A percentile compares a stretch with the other conserved stretches of the same genome.
These are phyloP conservation scores for Fistulifera solaris DNA, from an alignment of 108 stramenopile species.

Conservation along the genomic window DNA sequence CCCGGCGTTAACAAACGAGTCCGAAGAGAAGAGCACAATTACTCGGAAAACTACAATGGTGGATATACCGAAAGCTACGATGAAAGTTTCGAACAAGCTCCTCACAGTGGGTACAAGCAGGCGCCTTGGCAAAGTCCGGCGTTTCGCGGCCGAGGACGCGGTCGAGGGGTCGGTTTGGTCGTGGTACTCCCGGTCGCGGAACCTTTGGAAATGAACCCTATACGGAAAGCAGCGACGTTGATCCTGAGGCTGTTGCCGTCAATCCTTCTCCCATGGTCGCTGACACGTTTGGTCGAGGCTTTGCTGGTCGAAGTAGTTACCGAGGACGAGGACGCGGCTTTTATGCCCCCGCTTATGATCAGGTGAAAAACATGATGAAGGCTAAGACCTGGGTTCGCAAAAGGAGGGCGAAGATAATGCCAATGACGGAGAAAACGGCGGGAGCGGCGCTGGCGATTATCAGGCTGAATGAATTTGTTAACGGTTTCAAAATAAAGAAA, in stretches of 20 bases:
- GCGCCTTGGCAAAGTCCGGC: neutral
- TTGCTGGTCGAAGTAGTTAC: constrained; percentile 29
- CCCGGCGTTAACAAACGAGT: neutral
- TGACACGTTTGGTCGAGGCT: constrained; percentile 18
- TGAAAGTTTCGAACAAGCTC: constrained; percentile 4
- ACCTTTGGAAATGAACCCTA: neutral
- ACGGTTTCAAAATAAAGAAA: too few species aligned
- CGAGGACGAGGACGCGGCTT: constrained; percentile 32
- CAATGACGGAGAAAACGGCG: neutral
- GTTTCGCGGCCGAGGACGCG: constrained; percentile 14
- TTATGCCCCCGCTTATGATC: constrained; percentile 30
- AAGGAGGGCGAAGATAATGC: constrained; percentile 22
- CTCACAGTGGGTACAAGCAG: constrained; percentile 1
- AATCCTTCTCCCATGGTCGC: constrained; percentile 50
- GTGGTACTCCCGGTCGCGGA: constrained; percentile 1
- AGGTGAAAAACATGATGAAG: constrained; percentile 46
- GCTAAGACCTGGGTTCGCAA: constrained; percentile 74
- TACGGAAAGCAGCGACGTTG: neutral
- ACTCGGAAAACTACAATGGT: constrained; percentile 1
- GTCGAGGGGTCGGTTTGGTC: constrained; percentile 9
- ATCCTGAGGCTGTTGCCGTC: constrained; percentile 7
- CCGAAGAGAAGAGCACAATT: neutral
- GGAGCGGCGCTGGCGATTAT: neutral
- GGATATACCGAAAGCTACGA: constrained; percentile 3
- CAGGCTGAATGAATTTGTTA: too few species aligned